Base-by-base conservation (phyloP, 2,329 filamentous ascomycete species). In the Pseudogymnoascus sp. region DNA sequence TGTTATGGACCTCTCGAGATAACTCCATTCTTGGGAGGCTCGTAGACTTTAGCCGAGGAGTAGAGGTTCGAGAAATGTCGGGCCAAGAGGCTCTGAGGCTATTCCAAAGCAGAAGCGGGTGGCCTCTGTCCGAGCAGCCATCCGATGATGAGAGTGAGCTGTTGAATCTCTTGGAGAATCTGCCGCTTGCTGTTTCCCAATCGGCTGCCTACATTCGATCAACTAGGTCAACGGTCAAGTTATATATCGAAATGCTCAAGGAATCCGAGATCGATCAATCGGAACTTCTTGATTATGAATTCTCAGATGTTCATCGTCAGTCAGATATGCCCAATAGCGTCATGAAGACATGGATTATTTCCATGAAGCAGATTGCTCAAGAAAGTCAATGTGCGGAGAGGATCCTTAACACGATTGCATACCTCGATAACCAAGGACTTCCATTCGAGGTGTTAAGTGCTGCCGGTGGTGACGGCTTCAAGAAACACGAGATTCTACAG, bases 1-100 rank as follows among this genome's bases (percentile, higher is more conserved):
- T 75, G 0, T 36, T 76, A 4, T 75, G 72, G 73, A 75, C 69
- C n/a, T 75, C 72, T 11, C 70, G 72, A 4, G 72, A 75, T 63
- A 64, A 66, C 34, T 63, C 62, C 5, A 72, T 75, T 42, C 61
- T 60, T 6, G 70, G 68, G 0, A 72, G 60, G 2, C 68, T 75
- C 12, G 68, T 75, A 1, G 66, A 67, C 1, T 0, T 59, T 1
- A 34, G 64, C 4, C 66, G 66, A 62, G 70, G 67, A 0, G 66
- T 75, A 2, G 18, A 66, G 18, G 69, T 74, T 2, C 21, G 61
- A 0, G 42, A 21, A 10, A 74, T 75, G 73, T 67, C 62, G 4
- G 0, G 0, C 0, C 36, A 64, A 1, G 68, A 75, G 60, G 65
- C 66, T 1, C 65, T 18, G 3, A 5, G 34, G 5, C 62, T 71